These are phyloP conservation scores for Claviceps sp. DNA, from an alignment of 2,329 filamentous ascomycete species.

Conservation along the genomic window DNA sequence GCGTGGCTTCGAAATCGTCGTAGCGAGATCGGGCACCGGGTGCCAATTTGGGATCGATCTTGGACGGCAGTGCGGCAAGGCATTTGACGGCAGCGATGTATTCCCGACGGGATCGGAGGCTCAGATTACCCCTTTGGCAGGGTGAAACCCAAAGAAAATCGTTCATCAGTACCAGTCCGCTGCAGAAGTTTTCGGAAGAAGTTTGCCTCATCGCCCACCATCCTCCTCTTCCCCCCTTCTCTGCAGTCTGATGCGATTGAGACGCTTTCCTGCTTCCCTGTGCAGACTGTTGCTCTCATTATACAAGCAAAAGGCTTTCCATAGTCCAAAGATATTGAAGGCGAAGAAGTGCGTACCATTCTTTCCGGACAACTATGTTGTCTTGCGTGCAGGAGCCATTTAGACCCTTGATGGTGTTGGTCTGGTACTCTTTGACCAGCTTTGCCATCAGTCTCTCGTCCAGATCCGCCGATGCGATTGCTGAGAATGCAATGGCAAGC, in stretches of 20 bases:
- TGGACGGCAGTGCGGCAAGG: background rate
- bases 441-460: background rate
- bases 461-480: background rate
- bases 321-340: too few species aligned
- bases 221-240: too few species aligned
- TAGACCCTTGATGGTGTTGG: background rate
- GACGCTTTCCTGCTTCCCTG: too few species aligned
- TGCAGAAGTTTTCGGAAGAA: too few species aligned
- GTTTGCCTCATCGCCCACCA: too few species aligned
- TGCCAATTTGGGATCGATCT: background rate
- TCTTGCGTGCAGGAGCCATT: background rate
- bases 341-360: background rate
- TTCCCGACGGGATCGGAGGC: background rate
- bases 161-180: too few species aligned
- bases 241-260: too few species aligned
- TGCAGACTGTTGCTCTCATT: too few species aligned
- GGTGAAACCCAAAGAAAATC: background rate
- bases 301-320: too few species aligned
- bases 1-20: slow-evolving; percentile 4
- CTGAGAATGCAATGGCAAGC: background rate
- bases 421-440: background rate
- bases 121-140: background rate
- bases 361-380: background rate
- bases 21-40: slow-evolving; percentile 4
- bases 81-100: background rate